phyloP scores from a whole-genome alignment of 2,329 filamentous ascomycete genomes.

The Aspergillus pseudoviridinutans region DNA sequence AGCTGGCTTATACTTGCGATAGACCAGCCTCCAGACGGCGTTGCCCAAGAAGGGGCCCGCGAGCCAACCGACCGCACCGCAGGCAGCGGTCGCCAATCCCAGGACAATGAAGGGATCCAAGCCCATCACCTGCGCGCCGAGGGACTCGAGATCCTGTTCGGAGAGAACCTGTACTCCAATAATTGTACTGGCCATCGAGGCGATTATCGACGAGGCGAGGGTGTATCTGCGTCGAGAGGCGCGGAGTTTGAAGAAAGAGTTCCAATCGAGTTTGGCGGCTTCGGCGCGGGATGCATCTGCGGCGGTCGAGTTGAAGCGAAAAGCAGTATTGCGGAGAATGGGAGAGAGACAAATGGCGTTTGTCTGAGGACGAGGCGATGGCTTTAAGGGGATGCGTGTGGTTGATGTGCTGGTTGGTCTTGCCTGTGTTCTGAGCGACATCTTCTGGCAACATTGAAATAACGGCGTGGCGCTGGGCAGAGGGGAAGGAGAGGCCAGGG shows the following conservation, averaged over 20 bases:
- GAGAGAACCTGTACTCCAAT: conserved; percentile 55
- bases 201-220: conserved; percentile 68
- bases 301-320: conserved; percentile 28
- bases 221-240: conserved; percentile 81
- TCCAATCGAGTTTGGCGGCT: conserved; percentile 66
- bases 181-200: conserved; percentile 59
- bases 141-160: conserved; percentile 63
- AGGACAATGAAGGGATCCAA: conserved; percentile 85
- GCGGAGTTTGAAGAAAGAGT: conserved; percentile 87
- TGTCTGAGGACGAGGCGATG: conserved; percentile 8
- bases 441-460: conserved; percentile 14
- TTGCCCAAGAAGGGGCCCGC: conserved; percentile 79
- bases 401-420: conserved; percentile 21
- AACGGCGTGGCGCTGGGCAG: conserved; percentile 16
- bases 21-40: conserved; percentile 70
- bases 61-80: conserved; percentile 81
- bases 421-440: conserved; percentile 22
- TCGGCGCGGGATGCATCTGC: conserved; percentile 27
- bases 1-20: conserved; percentile 65
- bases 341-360: conserved; percentile 5
- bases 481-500: conserved; percentile 21
- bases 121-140: conserved; percentile 66
- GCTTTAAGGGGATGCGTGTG: conserved; percentile 12
- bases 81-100: conserved; percentile 72
- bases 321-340: conserved; percentile 4